phyloP scores from a whole-genome alignment of 805 yeast genomes.

The Pichia pseudocactophila region DNA sequence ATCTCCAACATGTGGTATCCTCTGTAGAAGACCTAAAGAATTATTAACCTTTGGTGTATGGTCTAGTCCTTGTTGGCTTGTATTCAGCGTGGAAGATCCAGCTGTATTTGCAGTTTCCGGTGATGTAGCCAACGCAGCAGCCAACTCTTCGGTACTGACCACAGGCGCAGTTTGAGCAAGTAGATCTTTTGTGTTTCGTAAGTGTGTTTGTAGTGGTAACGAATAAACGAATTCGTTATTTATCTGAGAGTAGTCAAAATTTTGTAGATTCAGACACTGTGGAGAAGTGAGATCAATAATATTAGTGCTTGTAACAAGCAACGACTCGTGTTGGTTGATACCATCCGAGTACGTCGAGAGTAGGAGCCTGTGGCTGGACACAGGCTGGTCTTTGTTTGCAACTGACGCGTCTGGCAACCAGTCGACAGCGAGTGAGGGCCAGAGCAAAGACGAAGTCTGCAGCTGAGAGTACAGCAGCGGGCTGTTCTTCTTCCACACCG shows the following conservation, averaged over 20 bases:
- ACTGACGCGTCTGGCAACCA: slow-evolving; percentile 46
- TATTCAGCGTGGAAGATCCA: neutral
- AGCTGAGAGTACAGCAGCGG: slow-evolving; percentile 47
- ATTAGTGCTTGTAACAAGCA: slow-evolving; percentile 11
- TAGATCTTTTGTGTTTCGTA: slow-evolving; percentile 6
- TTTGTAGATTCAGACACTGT: slow-evolving; percentile 5
- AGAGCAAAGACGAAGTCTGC: slow-evolving; percentile 43
- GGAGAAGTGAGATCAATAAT: neutral
- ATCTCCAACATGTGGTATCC: slow-evolving; percentile 60
- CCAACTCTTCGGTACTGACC: neutral
- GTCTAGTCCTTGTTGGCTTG: too few species aligned
- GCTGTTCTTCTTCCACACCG: slow-evolving; percentile 54
- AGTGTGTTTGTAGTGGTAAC: slow-evolving; percentile 7
- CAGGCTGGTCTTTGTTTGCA: neutral
- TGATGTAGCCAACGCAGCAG: neutral
- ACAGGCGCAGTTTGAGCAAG: too few species aligned
- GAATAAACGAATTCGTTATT: slow-evolving; percentile 25
- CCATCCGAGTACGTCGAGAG: slow-evolving; percentile 61
- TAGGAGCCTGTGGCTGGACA: slow-evolving; percentile 33
- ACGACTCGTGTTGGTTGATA: slow-evolving; percentile 24
- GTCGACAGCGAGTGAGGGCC: slow-evolving; percentile 57
- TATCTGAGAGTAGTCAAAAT: slow-evolving; percentile 29
- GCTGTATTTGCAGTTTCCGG: neutral
- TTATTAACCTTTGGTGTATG: slow-evolving; percentile 7
- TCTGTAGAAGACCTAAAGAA: slow-evolving; percentile 33